Base-by-base conservation (phyloP, 2,329 filamentous ascomycete species). In the Parafenestella ontariensis region DNA sequence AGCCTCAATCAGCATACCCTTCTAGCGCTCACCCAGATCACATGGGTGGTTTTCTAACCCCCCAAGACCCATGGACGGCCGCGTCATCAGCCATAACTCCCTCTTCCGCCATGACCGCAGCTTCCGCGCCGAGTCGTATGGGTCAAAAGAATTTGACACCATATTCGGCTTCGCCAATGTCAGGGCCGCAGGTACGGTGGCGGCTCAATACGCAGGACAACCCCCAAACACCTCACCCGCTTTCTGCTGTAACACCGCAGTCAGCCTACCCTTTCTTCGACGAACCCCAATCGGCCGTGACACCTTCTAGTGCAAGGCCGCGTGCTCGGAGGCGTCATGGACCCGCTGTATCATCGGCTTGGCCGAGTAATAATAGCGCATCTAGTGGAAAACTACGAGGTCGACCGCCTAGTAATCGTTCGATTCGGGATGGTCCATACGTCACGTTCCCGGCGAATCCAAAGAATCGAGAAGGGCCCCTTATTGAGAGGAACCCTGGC, bases 301-400 rank as follows among this genome's bases (percentile, higher is more conserved):
- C 88, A 3, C 87, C 89, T 1, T 86, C 84, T 47, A 72, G 73
- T 42, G 69, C 76, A 11, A 74, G 75, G 31, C 87, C 82, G 58
- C 75, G 84, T 54, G 75, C 81, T 5, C 75, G 84, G 49, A 82
- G 88, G 50, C 85, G 91, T 3, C 90, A 96, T 71, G 92, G 92
- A 0, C 90, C 92, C 0, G 92, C 91, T 6, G 91, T 96, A 0
- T 96, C 92, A 0, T 96, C 92, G 9, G 93, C 93, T 0, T 97
- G 93, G 93, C 87, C 89, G 50, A 86, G 86, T 59, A 85, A 83
- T 54, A 85, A 85, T 15, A 80, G 82, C 34, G 81, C 86, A 11
- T 78, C 85, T 1, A 85, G 82, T 4, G 88, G 89, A 1, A 96
- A 93, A 72, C 82, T 89, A 13, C 82, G 92, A 61, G 92, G 93